phyloP scores from a whole-genome alignment of 192 early-diverging fungal genomes.

The Backusella psychrophila region DNA sequence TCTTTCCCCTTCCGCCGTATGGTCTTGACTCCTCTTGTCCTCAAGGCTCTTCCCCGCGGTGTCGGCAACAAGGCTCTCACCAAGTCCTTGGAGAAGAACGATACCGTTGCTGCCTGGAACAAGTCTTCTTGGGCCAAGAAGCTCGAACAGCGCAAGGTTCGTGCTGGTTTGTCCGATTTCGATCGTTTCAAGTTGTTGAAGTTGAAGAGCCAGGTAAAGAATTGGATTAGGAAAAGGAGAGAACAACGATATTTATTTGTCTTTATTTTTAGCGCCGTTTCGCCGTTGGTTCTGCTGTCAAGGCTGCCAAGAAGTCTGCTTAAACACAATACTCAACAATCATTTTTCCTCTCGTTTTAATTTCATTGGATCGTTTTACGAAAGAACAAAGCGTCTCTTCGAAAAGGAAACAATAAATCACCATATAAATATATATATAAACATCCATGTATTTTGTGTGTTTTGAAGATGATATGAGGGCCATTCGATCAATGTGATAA shows the following conservation, averaged over 20 bases:
- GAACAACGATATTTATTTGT: no score
- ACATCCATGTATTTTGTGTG: not conserved
- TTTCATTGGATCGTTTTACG: slow-evolving; percentile 1
- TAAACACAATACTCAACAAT: slow-evolving; percentile 20
- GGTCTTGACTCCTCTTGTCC: slow-evolving; percentile 85
- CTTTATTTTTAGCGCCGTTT: slow-evolving; percentile 18
- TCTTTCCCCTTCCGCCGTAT: slow-evolving; percentile 87
- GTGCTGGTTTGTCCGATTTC: slow-evolving; percentile 87
- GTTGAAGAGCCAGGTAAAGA: slow-evolving; percentile 80
- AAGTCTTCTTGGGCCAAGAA: slow-evolving; percentile 97
- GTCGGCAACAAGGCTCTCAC: slow-evolving; percentile 74
- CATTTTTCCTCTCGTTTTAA: not conserved
- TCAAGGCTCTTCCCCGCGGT: slow-evolving; percentile 84
- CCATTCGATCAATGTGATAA: not conserved
- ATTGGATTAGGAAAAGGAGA: no score
- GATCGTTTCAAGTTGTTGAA: slow-evolving; percentile 98
- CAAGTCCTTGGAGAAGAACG: slow-evolving; percentile 84
- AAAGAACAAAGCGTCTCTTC: not conserved
- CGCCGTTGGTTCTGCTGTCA: slow-evolving; percentile 24
- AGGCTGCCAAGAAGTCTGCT: slow-evolving; percentile 35
- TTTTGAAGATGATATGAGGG: not conserved
- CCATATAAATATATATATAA: not conserved
- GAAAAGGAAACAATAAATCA: slow-evolving; percentile 6
- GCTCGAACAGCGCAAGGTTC: slow-evolving; percentile 77
- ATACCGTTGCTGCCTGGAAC: slow-evolving; percentile 76